Percentiles rank a stretch among this genome's conserved stretches.
Evolutionary conservation across 345 rosid genomes (phyloP).

Genomic region (Lepidium aucheri): DNA sequence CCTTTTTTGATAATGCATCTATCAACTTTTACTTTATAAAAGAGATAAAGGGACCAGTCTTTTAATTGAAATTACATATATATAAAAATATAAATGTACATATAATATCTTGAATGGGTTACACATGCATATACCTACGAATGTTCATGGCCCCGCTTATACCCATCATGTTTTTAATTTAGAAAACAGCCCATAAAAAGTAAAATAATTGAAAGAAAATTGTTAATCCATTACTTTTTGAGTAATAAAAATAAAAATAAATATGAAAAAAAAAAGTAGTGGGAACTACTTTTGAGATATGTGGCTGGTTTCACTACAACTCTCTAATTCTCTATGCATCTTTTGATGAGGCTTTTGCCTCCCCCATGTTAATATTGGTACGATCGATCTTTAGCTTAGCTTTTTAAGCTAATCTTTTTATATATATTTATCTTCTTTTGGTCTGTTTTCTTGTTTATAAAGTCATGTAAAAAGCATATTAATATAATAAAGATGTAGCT

Average conservation of each 20-base stretch:
- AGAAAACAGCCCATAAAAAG: slow-evolving; percentile 27
- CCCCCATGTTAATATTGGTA: slow-evolving; percentile 35
- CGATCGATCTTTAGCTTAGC: slow-evolving; percentile 29
- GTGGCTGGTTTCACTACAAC: slow-evolving; percentile 30
- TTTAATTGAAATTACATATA: slow-evolving; percentile 9
- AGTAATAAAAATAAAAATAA: background rate
- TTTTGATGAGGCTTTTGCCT: slow-evolving; percentile 49
- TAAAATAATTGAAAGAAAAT: slow-evolving; percentile 15
- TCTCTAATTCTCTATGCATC: slow-evolving; percentile 28
- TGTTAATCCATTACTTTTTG: slow-evolving; percentile 11
- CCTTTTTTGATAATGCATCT: background rate
- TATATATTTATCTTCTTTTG: slow-evolving; percentile 3
- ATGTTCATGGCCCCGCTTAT: slow-evolving; percentile 21
- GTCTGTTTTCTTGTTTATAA: slow-evolving; percentile 26
- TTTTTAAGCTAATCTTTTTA: slow-evolving; percentile 17
- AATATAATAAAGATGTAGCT: background rate
- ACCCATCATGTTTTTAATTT: slow-evolving; percentile 22
- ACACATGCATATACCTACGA: slow-evolving; percentile 29
- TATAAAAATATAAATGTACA: background rate
- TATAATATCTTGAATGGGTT: slow-evolving; percentile 17
- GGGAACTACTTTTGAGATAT: slow-evolving; percentile 74
- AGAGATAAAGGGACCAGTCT: slow-evolving; percentile 20
- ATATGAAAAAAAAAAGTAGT: background rate
- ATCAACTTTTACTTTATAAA: slow-evolving; percentile 23
- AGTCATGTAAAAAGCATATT: slow-evolving; percentile 19